Evolutionary conservation across 352 stramenopile species (phyloP), one percentile per base, ranked within the genome.

Genomic region (Saprolegnia parasitica): DNA sequence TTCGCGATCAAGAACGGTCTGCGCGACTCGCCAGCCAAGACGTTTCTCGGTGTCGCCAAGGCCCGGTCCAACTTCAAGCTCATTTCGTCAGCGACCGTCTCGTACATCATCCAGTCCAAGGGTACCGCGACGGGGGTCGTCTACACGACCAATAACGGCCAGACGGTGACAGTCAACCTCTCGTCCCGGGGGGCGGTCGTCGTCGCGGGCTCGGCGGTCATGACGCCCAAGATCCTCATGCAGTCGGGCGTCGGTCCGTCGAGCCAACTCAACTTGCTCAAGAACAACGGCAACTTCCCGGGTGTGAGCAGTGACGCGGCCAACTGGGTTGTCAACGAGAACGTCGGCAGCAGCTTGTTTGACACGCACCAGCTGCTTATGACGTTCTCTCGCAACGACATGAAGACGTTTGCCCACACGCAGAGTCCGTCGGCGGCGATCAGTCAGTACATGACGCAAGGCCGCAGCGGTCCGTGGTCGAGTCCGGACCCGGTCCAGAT

Each of bases 181-280:
- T 78, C 74, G 1, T 47, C 60, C 0, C 77, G 80, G 10, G 81
- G 78, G 18, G 81, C 86, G 35, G 78, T 96, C 42, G 80, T 97
- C 56, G 79, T 97, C 73, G 78, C 73, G 54, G 80, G 81, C 0
- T 87, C 87, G 15, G 79, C 85, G 0, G 57, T 91, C 21, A 72
- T 78, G 56, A 90, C 87, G 10, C 88, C 90, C 18, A 90, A 95
- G 72, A 75, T 97, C 21, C 77, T 96, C 4, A 84, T 93, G 56
- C 77, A 89, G 54, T 88, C 75, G 71, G 88, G 87, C 29, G 83
- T 96, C 54, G 88, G 87, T 21, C 81, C 82, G 16, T 40, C 66
- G 18, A 74, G 81, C 49, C 79, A 91, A 65, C 76, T 96, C n/a
- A 73, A 68, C 20, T 63, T 81, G 73, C 76, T 90, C 13, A 4